phyloP scores from a whole-genome alignment of 805 yeast genomes.

The Candida golubevii region DNA sequence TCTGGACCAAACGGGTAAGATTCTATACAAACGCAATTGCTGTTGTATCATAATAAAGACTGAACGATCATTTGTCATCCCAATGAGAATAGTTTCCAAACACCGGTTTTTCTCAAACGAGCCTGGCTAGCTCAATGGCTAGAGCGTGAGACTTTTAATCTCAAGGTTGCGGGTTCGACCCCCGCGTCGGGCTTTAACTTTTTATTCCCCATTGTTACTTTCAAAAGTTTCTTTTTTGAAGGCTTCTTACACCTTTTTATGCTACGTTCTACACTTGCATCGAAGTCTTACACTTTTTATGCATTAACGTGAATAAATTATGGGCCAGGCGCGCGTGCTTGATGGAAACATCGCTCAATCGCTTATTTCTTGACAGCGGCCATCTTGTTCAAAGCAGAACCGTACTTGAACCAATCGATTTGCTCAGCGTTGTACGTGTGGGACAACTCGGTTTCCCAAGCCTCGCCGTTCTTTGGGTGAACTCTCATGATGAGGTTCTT shows the following conservation, averaged over 20 bases:
- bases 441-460: conserved; percentile 88
- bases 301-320: conserved; percentile 9
- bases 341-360: no score
- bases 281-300: neutral
- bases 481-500: conserved; percentile 78
- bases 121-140: conserved; percentile 26
- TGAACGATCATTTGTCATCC: no score
- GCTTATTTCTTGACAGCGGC: conserved; percentile 33
- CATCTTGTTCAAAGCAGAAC: conserved; percentile 98
- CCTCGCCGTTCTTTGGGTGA: conserved; percentile 65
- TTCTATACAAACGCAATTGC: neutral
- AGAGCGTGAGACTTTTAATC: conserved; percentile 24
- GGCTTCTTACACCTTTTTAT: neutral
- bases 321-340: neutral
- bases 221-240: neutral
- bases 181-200: conserved; percentile 21
- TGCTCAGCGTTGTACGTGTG: conserved; percentile 97
- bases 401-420: conserved; percentile 98
- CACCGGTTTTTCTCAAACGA: neutral
- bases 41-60: no score
- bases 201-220: neutral
- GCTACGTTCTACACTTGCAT: neutral
- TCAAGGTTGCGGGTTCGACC: conserved; percentile 25
- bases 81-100: no score
- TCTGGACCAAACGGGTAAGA: no score